Conservation (phyloP, 805 yeast species). For the Wickerhamomyces ciferrii region DNA sequence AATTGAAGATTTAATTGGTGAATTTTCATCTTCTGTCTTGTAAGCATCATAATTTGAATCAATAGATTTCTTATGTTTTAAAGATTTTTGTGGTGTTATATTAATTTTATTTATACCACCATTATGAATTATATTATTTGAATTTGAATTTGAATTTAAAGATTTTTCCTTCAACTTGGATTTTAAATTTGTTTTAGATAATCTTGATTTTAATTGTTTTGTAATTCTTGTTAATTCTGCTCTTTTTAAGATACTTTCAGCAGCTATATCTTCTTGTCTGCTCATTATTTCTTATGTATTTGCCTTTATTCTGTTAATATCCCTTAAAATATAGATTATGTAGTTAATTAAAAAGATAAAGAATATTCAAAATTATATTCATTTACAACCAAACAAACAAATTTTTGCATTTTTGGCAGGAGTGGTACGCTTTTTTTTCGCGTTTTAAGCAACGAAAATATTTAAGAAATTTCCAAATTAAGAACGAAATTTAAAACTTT, state of each 20-base stretch:
- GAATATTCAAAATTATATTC: too few relatives aligned
- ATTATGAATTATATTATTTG: too few relatives aligned
- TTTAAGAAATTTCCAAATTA: too few relatives aligned
- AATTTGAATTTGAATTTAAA: conserved; percentile 1
- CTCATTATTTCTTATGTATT: neutral
- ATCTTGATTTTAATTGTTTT: conserved; percentile 35
- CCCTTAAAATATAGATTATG: too few relatives aligned
- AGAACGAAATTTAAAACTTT: neutral
- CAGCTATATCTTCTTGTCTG: conserved; percentile 32
- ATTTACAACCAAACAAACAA: too few relatives aligned
- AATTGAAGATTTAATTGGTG: neutral
- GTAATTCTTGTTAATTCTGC: conserved; percentile 42
- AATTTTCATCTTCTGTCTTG: conserved; percentile 17
- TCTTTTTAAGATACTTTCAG: conserved; percentile 37
- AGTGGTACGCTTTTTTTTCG: neutral
- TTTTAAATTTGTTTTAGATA: conserved; percentile 35
- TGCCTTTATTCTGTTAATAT: too few relatives aligned
- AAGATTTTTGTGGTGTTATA: neutral
- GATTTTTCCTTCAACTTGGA: conserved; percentile 19
- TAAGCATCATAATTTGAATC: conserved; percentile 18
- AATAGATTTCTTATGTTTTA: conserved; percentile 13
- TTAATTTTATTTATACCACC: neutral
- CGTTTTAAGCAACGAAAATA: too few relatives aligned
- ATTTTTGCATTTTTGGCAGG: neutral
- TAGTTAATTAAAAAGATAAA: too few relatives aligned